phyloP scores from a whole-genome alignment of 306 rosid species.

The Medicago arabica region DNA sequence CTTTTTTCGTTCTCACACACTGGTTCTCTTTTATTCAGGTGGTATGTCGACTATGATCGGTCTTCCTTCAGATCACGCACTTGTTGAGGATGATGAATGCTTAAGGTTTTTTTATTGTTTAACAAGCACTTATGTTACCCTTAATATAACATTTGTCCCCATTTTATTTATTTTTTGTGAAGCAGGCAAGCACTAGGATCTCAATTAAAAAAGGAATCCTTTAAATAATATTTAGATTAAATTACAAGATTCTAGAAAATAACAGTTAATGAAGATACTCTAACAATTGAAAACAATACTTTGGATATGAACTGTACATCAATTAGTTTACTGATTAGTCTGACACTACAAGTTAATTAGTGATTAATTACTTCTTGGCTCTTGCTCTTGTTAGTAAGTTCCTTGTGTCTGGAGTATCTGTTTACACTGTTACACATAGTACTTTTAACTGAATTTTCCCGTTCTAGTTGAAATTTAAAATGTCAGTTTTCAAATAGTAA shows the following conservation, averaged over 20 bases:
- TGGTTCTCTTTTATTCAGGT: conserved; percentile 53
- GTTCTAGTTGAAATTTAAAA: background rate
- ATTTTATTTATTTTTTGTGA: conserved; percentile 23
- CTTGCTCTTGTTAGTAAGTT: too few relatives aligned
- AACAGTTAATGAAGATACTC: conserved; percentile 23
- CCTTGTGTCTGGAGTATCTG: conserved; percentile 15
- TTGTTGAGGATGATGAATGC: conserved; percentile 85
- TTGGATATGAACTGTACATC: background rate
- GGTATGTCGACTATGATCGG: conserved; percentile 90
- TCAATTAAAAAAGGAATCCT: conserved; percentile 10
- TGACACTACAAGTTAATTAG: too few relatives aligned
- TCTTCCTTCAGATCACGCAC: conserved; percentile 95
- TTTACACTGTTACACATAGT: background rate
- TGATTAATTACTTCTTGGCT: too few relatives aligned
- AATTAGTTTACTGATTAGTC: too few relatives aligned
- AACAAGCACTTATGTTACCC: conserved; percentile 32
- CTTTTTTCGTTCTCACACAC: conserved; percentile 18
- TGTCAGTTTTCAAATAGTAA: background rate
- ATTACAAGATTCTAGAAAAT: conserved; percentile 15
- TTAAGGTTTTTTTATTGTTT: conserved; percentile 63
- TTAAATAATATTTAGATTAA: conserved; percentile 16
- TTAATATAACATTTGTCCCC: background rate
- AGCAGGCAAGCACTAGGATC: conserved; percentile 28
- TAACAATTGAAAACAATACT: conserved; percentile 16
- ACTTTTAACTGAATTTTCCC: background rate